Evolutionary conservation across 306 rosid genomes (phyloP).

Genomic region (Elaeagnus macrophylla): DNA sequence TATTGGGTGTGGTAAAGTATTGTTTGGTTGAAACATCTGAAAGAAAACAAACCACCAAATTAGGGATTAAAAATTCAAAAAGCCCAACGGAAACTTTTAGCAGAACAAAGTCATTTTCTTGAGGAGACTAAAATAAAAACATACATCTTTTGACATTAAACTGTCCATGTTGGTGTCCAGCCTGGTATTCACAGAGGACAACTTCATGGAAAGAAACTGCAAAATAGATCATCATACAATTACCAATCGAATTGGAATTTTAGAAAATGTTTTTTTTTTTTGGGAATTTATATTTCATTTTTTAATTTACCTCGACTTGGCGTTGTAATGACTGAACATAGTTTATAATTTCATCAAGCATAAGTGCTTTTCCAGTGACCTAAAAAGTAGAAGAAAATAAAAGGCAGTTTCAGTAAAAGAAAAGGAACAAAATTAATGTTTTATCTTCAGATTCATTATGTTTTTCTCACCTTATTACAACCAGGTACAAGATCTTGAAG

Average conservation of each 20-base stretch:
- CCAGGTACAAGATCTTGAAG: conserved; percentile 97
- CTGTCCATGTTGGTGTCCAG: conserved; percentile 61
- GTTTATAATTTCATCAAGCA: conserved; percentile 95
- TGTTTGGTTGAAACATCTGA: conserved; percentile 60
- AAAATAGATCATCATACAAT: conserved; percentile 9
- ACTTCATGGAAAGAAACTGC: conserved; percentile 94
- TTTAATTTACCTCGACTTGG: conserved; percentile 72
- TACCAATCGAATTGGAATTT: conserved; percentile 19
- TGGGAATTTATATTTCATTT: conserved; percentile 12
- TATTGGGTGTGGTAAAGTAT: conserved; percentile 45
- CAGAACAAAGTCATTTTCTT: conserved; percentile 22
- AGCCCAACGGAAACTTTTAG: conserved; percentile 11
- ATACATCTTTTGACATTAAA: conserved; percentile 73
- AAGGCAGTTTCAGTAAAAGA: conserved; percentile 17
- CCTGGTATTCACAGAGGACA: conserved; percentile 79
- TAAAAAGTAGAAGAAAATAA: conserved; percentile 13
- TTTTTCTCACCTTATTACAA: conserved; percentile 65
- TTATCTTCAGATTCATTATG: not conserved
- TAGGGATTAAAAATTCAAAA: conserved; percentile 20
- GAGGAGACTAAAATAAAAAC: conserved; percentile 12
- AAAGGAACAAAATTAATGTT: not conserved
- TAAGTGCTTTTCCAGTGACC: conserved; percentile 97
- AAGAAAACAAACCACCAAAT: conserved; percentile 12
- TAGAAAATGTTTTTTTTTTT: conserved; percentile 3
- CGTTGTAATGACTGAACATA: conserved; percentile 96